Conservation (phyloP, 495 filamentous ascomycete genomes). For the Trichoderma asperelloides region DNA sequence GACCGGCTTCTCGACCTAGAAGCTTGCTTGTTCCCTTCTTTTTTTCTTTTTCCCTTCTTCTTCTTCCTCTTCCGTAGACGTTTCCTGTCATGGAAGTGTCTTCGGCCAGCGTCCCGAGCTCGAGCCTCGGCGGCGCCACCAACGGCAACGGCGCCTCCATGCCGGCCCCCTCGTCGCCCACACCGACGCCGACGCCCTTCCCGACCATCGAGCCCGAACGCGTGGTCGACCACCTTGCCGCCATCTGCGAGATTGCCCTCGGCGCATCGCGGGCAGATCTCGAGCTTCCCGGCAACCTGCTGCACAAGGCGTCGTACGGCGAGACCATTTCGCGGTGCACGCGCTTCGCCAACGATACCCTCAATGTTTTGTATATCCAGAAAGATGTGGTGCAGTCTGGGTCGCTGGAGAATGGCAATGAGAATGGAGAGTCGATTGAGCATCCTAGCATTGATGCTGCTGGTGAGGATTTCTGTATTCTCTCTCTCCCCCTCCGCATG, state of each 20-base stretch:
- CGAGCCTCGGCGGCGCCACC: constrained; percentile 26
- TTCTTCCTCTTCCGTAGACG: background rate
- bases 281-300: constrained; percentile 67
- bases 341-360: constrained; percentile 79
- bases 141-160: constrained; percentile 24
- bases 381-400: constrained; percentile 58
- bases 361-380: constrained; percentile 80
- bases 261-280: constrained; percentile 77
- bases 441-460: constrained; percentile 16
- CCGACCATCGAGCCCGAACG: constrained; percentile 37
- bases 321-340: constrained; percentile 83
- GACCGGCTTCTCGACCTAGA: constrained; percentile 2
- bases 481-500: background rate
- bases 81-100: constrained; percentile 33
- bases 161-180: constrained; percentile 26
- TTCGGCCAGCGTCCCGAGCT: background rate
- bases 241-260: constrained; percentile 73
- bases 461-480: constrained; percentile 18
- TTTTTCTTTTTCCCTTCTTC: background rate
- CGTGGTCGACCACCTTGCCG: constrained; percentile 70
- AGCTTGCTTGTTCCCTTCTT: background rate
- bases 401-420: constrained; percentile 22
- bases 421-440: background rate
- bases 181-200: constrained; percentile 34
- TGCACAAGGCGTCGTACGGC: constrained; percentile 56